A percentile compares a stretch with the other conserved stretches of the same genome.
Evolutionary conservation across 108 stramenopile genomes (phyloP).

Genomic region (Nannochloropsis salina): DNA sequence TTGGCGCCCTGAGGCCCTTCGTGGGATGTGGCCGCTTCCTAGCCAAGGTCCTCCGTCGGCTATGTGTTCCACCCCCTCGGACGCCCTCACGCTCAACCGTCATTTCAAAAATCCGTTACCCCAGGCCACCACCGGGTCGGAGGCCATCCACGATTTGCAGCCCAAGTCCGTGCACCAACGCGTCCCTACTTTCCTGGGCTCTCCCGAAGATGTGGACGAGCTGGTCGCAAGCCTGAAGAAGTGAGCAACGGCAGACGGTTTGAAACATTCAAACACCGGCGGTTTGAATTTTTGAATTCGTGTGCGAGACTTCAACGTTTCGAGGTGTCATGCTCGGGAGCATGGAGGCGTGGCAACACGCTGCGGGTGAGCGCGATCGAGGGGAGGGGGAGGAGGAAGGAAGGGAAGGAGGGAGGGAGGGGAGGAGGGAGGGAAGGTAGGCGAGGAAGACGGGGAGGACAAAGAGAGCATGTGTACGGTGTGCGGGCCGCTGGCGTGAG

Average conservation of each 20-base stretch:
- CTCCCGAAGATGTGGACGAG: conserved; percentile 65
- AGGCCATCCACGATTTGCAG: conserved; percentile 29
- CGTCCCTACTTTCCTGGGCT: conserved; percentile 59
- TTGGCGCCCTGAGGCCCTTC: not conserved
- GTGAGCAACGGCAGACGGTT: not conserved
- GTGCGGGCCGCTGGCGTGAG: not conserved
- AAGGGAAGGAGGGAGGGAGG: not conserved
- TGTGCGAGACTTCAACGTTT: not conserved
- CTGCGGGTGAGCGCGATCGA: not conserved
- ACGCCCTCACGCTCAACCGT: not conserved
- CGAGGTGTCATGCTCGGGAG: not conserved
- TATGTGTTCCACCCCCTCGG: not conserved
- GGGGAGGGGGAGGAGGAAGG: not conserved
- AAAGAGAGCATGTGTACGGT: not conserved
- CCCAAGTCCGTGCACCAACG: conserved; percentile 54
- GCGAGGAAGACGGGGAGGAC: not conserved
- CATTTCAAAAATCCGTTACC: not conserved
- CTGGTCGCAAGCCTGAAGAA: not conserved
- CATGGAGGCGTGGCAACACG: not conserved
- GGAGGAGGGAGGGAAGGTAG: not conserved
- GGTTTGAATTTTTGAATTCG: not conserved
- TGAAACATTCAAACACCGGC: not conserved
- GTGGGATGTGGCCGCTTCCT: no score
- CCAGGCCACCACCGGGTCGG: not conserved
- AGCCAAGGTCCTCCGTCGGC: not conserved